Conservation (phyloP, 192 early-diverging fungal species). For the Backusella liffmaniae region DNA sequence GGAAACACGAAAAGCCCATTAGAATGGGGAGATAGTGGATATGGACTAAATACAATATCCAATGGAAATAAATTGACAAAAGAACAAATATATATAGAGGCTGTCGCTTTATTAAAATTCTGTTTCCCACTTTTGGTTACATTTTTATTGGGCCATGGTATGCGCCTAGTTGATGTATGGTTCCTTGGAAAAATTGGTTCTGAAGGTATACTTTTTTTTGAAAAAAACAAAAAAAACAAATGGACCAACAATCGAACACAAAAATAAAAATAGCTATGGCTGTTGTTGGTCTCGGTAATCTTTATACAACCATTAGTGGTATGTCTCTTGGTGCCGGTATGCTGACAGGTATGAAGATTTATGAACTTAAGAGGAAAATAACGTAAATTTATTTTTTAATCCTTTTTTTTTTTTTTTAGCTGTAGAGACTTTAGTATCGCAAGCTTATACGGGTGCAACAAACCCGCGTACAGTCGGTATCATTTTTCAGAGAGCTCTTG, state of each 20-base stretch:
- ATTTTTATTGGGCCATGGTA: slow-evolving; percentile 17
- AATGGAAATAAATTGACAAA: background rate
- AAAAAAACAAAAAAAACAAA: background rate
- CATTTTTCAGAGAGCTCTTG: slow-evolving; percentile 24
- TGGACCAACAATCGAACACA: background rate
- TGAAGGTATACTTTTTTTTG: background rate
- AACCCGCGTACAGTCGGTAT: slow-evolving; percentile 22
- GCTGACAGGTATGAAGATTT: slow-evolving; percentile 23
- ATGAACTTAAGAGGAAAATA: background rate
- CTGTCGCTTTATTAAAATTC: background rate
- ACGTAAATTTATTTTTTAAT: background rate
- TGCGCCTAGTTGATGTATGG: slow-evolving; percentile 10
- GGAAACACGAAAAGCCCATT: background rate
- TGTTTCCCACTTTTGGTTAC: slow-evolving; percentile 20
- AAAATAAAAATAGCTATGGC: slow-evolving; percentile 19
- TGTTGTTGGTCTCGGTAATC: slow-evolving; percentile 19
- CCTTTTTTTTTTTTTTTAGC: slow-evolving; percentile 16
- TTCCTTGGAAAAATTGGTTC: slow-evolving; percentile 21
- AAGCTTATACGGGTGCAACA: slow-evolving; percentile 29
- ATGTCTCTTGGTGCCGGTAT: slow-evolving; percentile 25
- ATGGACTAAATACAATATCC: background rate
- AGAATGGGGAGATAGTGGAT: background rate
- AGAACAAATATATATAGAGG: background rate
- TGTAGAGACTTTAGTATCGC: slow-evolving; percentile 29
- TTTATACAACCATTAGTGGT: slow-evolving; percentile 23